A percentile compares a stretch with the other conserved stretches of the same genome.
Conservation (phyloP, 106 monocot genomes). For the Posidonia australis region DNA sequence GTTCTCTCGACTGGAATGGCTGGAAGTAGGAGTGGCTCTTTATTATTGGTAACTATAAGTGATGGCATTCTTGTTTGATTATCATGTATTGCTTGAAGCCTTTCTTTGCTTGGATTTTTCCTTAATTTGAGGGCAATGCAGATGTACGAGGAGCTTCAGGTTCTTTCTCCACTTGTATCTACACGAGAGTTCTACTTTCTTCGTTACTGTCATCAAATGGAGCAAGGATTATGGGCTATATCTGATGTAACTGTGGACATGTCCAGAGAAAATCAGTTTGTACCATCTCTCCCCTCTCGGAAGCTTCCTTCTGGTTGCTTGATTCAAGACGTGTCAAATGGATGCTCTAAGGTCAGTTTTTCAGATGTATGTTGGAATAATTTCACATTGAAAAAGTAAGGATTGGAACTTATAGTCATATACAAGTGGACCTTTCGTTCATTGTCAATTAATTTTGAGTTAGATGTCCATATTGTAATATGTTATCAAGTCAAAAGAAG, state of each 20-base stretch:
- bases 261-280: slow-evolving; percentile 32
- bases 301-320: slow-evolving; percentile 83
- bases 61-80: not conserved
- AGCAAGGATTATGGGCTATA: slow-evolving; percentile 64
- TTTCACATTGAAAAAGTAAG: no score
- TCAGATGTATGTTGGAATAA: not conserved
- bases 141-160: slow-evolving; percentile 84
- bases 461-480: no score
- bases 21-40: slow-evolving; percentile 49
- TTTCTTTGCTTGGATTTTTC: not conserved
- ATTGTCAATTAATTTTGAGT: no score
- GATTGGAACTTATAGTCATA: no score
- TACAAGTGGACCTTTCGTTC: no score
- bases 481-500: no score
- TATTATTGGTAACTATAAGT: slow-evolving; percentile 47
- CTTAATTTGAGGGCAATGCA: slow-evolving; percentile 14
- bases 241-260: slow-evolving; percentile 63
- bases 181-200: slow-evolving; percentile 73
- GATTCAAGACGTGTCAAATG: slow-evolving; percentile 85
- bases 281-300: slow-evolving; percentile 15
- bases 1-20: slow-evolving; percentile 49
- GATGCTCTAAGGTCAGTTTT: slow-evolving; percentile 60
- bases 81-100: not conserved
- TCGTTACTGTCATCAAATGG: slow-evolving; percentile 79
- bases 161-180: slow-evolving; percentile 68